phyloP scores from a whole-genome alignment of 176 grass and related monocot genomes.

The Cenchrus americanus region DNA sequence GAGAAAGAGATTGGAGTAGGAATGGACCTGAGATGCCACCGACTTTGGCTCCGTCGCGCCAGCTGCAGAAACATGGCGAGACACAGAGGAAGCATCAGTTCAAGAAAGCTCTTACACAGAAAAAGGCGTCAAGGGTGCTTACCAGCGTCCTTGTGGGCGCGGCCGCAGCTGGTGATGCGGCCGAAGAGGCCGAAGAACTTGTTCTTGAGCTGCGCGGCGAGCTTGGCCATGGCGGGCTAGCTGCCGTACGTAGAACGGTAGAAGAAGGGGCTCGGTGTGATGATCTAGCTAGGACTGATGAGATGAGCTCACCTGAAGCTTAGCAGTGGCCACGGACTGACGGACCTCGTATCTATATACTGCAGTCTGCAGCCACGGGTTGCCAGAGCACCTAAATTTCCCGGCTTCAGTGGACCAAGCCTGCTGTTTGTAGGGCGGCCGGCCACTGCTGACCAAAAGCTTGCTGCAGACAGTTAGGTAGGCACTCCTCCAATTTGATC shows the following conservation, averaged over 20 bases:
- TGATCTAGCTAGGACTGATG: not conserved
- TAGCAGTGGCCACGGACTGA: not conserved
- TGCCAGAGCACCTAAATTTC: not conserved
- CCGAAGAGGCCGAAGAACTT: constrained; percentile 50
- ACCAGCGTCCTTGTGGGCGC: constrained; percentile 37
- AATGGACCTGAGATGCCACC: constrained; percentile 29
- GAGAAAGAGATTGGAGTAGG: not conserved
- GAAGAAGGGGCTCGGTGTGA: not conserved
- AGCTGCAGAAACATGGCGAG: not conserved
- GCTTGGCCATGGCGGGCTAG: constrained; percentile 50
- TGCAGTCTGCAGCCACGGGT: not conserved
- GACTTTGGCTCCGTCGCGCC: not conserved
- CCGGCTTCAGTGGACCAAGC: not conserved
- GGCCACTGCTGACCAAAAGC: not conserved
- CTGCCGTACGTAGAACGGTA: not conserved
- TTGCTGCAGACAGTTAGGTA: too few species aligned
- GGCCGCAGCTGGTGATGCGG: constrained; percentile 48
- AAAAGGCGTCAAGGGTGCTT: too few species aligned
- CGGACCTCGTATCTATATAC: not conserved
- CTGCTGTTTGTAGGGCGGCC: too few species aligned
- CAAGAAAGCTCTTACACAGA: too few species aligned
- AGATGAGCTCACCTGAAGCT: not conserved
- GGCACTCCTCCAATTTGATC: too few species aligned
- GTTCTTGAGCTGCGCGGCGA: constrained; percentile 49
- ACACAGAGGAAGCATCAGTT: not conserved